Conservation (phyloP, 2,329 filamentous ascomycete species). For the Colletotrichum lini region DNA sequence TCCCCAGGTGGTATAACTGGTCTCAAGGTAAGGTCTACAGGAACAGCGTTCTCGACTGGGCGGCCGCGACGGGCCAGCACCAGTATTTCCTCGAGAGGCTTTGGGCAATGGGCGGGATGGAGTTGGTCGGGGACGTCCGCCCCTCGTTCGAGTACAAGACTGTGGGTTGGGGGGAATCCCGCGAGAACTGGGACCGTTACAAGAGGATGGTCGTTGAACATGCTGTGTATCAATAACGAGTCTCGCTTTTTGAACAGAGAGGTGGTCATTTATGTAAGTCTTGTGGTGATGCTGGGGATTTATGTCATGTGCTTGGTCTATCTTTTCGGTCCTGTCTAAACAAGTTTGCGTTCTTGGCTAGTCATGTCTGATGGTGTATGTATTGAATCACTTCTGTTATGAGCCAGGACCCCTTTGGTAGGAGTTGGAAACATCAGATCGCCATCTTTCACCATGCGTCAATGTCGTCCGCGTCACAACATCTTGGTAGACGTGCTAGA, state of each 20-base stretch:
- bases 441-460: too few relatives aligned
- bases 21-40: not conserved
- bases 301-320: too few relatives aligned
- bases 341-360: too few relatives aligned
- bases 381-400: too few relatives aligned
- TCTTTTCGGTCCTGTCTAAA: too few relatives aligned
- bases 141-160: not conserved
- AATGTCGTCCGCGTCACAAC: too few relatives aligned
- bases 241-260: not conserved
- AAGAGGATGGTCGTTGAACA: not conserved
- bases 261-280: not conserved
- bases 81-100: not conserved
- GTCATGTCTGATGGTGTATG: too few relatives aligned
- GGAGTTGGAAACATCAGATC: too few relatives aligned
- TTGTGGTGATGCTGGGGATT: too few relatives aligned
- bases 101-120: not conserved
- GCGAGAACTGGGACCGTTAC: not conserved
- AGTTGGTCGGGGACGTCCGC: not conserved
- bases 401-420: too few relatives aligned
- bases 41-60: conserved; percentile 7
- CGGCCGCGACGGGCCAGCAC: not conserved
- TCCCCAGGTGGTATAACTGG: not conserved
- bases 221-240: too few relatives aligned
- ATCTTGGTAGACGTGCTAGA: too few relatives aligned
- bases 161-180: not conserved